A percentile compares a stretch with the other conserved stretches of the same genome.
Conservation (phyloP, 768 basidiomycete species). For the Lepiota brunneoincarnata region DNA sequence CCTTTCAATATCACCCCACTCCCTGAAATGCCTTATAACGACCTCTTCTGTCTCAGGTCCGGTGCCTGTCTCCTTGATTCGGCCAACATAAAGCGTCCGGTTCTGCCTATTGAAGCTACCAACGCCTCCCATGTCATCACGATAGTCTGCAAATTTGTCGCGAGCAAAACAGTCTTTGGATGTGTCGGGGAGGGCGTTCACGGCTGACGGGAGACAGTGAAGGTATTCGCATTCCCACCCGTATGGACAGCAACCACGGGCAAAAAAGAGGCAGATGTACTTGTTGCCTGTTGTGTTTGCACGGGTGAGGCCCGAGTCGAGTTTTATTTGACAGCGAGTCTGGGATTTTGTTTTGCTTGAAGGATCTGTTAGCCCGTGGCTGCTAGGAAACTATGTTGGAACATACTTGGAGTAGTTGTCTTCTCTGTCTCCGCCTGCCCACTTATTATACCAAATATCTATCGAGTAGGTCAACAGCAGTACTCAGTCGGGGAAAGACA, state of each 20-base stretch:
- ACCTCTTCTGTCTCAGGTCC: constrained; percentile 92
- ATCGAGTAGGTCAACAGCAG: constrained; percentile 9
- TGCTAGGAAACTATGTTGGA: background rate
- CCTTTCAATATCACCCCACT: constrained; percentile 92
- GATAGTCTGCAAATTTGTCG: constrained; percentile 95
- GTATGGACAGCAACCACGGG: constrained; percentile 96
- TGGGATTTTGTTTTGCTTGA: constrained; percentile 90
- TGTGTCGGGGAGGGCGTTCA: constrained; percentile 74
- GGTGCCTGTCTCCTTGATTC: constrained; percentile 88
- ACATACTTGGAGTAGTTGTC: constrained; percentile 92
- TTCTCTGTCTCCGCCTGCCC: constrained; percentile 99
- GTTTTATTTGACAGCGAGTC: constrained; percentile 85
- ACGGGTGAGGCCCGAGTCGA: constrained; percentile 89
- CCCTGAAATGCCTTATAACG: constrained; percentile 87
- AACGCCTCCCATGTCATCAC: constrained; percentile 99
- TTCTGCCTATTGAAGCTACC: constrained; percentile 95
- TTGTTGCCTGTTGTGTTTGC: constrained; percentile 92
- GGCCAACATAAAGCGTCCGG: constrained; percentile 90
- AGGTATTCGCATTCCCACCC: constrained; percentile 98
- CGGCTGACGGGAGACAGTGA: constrained; percentile 79
- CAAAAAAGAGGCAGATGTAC: constrained; percentile 93
- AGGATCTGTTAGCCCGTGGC: constrained; percentile 8
- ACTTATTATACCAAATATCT: constrained; percentile 99
- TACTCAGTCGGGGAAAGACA: background rate
- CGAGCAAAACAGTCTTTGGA: constrained; percentile 97